Evolutionary conservation across 441 rosid genomes (phyloP), one percentile per base, ranked within the genome.

Genomic region (Bocquillonia castaneifolia): DNA sequence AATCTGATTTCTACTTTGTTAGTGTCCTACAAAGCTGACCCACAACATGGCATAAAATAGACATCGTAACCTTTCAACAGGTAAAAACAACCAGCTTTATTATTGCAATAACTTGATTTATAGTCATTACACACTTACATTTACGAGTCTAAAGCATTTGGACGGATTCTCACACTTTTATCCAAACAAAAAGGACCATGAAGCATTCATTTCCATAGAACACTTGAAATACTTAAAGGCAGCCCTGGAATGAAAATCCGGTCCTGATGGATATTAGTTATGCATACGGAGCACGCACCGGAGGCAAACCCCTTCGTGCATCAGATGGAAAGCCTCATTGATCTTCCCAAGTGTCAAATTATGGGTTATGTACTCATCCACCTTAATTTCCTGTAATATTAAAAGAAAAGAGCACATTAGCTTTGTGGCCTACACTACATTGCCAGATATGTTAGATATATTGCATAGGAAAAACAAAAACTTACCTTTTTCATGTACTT

Each of bases 401-500:
- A 31, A 23, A 17, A 62, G 39, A 13, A 59, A 13, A 22, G 6
- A 34, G 69, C 26, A n/a, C n/a, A n/a, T n/a, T 34, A 42, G 29
- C 1, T 70, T n/a, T 68, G 56, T 3, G 63, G 12, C 20, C 17
- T 31, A 20, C 26, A 53, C 22, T 63, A 5, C 6, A 28, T 12
- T 5, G 40, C 3, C n/a, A 12, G 12, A 62, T 10, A 5, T n/a
- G 36, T n/a, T 42, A 59, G 63, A 45, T 44, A 28, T 14, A 45
- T n/a, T 9, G 29, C 2, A 6, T 15, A 8, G 6, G 8, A 20
- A 53, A 13, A 9, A 34, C 0, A 23, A 29, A 55, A 10, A 8
- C 44, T 65, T 55, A 89, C 98, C 97, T 91, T 89, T 36, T 88
- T 93, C 96, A 93, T 63, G 78, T 93, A 93, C 73, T 93, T 93